A percentile compares a stretch with the other conserved stretches of the same genome.
Evolutionary conservation across 148 eudicot species (phyloP).

Genomic region (Gaultheria prostrata): DNA sequence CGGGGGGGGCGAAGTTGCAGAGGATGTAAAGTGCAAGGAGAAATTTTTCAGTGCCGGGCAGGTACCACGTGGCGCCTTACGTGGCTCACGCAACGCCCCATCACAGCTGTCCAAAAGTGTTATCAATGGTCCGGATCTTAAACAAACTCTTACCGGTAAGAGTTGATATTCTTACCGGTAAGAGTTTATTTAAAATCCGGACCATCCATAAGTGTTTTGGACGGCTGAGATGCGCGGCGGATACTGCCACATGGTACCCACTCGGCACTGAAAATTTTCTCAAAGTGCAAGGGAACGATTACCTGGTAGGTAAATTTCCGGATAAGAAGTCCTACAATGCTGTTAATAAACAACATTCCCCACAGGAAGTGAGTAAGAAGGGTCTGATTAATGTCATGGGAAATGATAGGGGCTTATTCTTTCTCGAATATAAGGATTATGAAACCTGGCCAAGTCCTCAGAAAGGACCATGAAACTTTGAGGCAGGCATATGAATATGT

Average conservation of each 20-base stretch:
- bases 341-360: neutral
- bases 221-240: no score
- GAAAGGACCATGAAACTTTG: neutral
- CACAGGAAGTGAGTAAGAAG: neutral
- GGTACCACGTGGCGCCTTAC: no score
- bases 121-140: no score
- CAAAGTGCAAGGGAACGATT: neutral
- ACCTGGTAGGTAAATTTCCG: neutral
- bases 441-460: neutral
- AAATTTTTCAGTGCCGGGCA: no score
- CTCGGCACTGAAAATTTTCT: no score
- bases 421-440: neutral
- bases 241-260: no score
- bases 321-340: neutral
- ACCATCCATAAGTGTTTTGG: no score
- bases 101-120: no score
- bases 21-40: neutral
- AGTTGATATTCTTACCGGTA: no score
- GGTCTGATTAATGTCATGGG: neutral
- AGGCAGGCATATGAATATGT: neutral
- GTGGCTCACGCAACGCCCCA: no score
- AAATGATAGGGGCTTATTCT: neutral
- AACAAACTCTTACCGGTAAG: no score
- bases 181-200: no score
- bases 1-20: neutral